Evolutionary conservation across 1,139 yeast species (phyloP), one percentile per base, ranked within the genome.

Genomic region (Nakaseomyces nivariensis): DNA sequence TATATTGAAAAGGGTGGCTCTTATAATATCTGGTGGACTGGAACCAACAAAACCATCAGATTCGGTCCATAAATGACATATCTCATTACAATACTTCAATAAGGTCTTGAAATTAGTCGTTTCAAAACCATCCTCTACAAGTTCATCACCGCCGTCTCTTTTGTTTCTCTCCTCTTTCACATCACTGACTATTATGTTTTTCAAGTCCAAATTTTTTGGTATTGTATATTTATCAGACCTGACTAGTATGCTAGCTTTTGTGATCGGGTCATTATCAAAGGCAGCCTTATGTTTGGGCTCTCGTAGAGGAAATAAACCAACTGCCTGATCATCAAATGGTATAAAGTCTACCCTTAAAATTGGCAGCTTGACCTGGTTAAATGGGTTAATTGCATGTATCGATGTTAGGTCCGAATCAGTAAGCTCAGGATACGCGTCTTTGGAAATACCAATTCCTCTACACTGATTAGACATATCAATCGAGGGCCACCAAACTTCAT

Each of bases 11-110:
- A 60, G 36, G 4, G 56, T 46, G 11, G 54, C 52, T 6, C 63
- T 50, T 7, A 61, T 22, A 36, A 59, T 52, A 48, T 61, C 64
- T 10, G 55, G 57, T 6, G 63, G 60, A 37, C 56, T 54, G 9
- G 47, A 43, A 34, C 43, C 51, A 46, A 51, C 48, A n/a, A 45
- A 36, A 26, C 37, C 41, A 10, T 42, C 25, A 8, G 47, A 46
- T 2, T 36, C 48, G 17, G 55, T 43, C 60, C 60, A 57, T 11
- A 57, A 46, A 9, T 43, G 36, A 5, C 37, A 29, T 33, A 50
- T 48, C 22, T 41, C 36, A n/a, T 32, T 40, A 9, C 53, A 41
- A 3, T 45, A 37, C 11, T 46, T 46, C 26, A 52, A 29, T 27
- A 54, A 43, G 5, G 46, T 32, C 11, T 47, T 45, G 32, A 55